Conservation (phyloP, 305 asterid species). For the Plantago coronopus region DNA sequence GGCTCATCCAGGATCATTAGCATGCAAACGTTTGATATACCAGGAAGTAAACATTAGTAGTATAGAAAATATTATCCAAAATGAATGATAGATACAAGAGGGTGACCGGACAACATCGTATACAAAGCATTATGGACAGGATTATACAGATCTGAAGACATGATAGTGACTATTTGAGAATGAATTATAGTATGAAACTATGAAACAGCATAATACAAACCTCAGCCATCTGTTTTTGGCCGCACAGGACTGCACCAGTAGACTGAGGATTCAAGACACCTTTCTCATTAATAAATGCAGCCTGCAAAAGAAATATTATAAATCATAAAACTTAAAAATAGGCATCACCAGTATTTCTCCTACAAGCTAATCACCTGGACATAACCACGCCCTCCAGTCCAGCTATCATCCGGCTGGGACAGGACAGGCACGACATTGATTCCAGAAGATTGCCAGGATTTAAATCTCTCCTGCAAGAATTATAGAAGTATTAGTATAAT, state of each 20-base stretch:
- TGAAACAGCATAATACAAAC: slow-evolving; percentile 32
- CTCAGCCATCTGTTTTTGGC: slow-evolving; percentile 97
- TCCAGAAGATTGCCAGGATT: slow-evolving; percentile 76
- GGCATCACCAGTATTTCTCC: not conserved
- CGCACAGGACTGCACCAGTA: slow-evolving; percentile 91
- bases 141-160: not conserved
- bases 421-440: slow-evolving; percentile 79
- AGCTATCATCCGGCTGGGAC: slow-evolving; percentile 76
- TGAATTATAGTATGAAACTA: no score
- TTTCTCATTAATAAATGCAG: slow-evolving; percentile 70
- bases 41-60: not conserved
- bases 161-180: not conserved
- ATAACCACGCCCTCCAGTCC: slow-evolving; percentile 89
- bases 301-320: slow-evolving; percentile 48
- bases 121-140: not conserved
- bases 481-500: slow-evolving; percentile 1
- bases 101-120: not conserved
- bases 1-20: not conserved
- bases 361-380: slow-evolving; percentile 59
- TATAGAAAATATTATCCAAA: no score
- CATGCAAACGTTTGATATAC: not conserved
- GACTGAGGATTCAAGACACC: slow-evolving; percentile 54
- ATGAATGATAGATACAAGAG: not conserved
- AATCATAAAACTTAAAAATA: slow-evolving; percentile 18
- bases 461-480: slow-evolving; percentile 62